A percentile compares a stretch with the other conserved stretches of the same genome.
phyloP scores from a whole-genome alignment of 306 rosid species.

The Cicer chorassanicum region DNA sequence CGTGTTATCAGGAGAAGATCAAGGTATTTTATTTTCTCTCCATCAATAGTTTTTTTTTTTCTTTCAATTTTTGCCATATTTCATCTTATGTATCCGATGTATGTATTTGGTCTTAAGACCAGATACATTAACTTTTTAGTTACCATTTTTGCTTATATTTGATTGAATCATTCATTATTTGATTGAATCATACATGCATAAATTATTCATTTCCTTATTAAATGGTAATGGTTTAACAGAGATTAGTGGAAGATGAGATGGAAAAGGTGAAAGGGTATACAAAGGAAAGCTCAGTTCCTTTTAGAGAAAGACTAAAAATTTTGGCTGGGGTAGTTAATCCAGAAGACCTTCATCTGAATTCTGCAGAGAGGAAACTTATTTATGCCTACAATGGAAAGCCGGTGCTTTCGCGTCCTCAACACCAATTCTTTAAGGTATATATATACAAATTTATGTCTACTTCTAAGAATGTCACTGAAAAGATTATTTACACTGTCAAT shows the following conservation, averaged over 20 bases:
- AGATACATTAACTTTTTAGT: too few relatives aligned
- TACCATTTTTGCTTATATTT: too few relatives aligned
- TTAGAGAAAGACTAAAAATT: conserved; percentile 83
- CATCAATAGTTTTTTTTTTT: conserved; percentile 5
- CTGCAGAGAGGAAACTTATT: conserved; percentile 79
- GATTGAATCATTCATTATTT: too few relatives aligned
- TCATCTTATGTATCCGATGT: too few relatives aligned
- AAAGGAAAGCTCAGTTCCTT: conserved; percentile 65
- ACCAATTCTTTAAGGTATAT: conserved; percentile 69
- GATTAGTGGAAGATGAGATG: conserved; percentile 71
- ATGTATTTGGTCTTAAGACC: too few relatives aligned
- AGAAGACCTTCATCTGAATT: conserved; percentile 70
- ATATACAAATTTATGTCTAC: not conserved
- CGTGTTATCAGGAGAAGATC: conserved; percentile 59
- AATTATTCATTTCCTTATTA: too few relatives aligned
- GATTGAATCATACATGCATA: too few relatives aligned
- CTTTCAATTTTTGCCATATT: not conserved
- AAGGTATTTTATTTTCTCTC: conserved; percentile 54
- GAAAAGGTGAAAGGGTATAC: conserved; percentile 76
- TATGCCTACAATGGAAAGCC: conserved; percentile 85
- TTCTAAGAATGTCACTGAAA: not conserved
- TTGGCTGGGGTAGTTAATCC: conserved; percentile 84
- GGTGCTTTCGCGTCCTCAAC: conserved; percentile 95
- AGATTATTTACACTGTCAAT: not conserved
- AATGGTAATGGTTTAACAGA: conserved; percentile 51